Conservation (phyloP, 164 flowering plant species). For the Vitis amurensis region DNA sequence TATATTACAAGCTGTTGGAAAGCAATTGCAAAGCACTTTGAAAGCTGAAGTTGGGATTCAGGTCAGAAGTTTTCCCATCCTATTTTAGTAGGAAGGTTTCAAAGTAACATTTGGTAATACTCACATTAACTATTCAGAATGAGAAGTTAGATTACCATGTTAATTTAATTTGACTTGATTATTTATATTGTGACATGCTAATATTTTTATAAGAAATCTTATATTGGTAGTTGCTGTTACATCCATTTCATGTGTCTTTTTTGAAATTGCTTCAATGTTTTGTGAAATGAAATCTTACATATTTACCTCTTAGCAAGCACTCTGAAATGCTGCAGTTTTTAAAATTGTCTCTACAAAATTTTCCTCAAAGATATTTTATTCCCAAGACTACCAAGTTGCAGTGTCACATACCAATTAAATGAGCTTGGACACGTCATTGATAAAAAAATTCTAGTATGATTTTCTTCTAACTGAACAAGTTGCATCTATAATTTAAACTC, state of each 20-base stretch:
- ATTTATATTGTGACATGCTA: background rate
- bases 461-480: too few relatives aligned
- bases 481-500: too few relatives aligned
- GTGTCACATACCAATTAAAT: too few relatives aligned
- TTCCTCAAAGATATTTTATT: too few relatives aligned
- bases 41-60: conserved; percentile 70
- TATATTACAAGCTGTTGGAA: conserved; percentile 70
- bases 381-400: too few relatives aligned
- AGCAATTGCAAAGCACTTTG: conserved; percentile 54
- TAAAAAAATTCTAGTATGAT: too few relatives aligned
- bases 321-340: too few relatives aligned
- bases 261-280: background rate
- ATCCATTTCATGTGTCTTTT: background rate
- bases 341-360: too few relatives aligned
- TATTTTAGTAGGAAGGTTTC: conserved; percentile 1
- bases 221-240: background rate
- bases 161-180: background rate
- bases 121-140: background rate
- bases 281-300: background rate
- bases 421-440: too few relatives aligned
- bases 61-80: conserved; percentile 39
- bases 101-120: background rate
- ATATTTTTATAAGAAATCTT: too few relatives aligned
- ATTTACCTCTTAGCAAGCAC: too few relatives aligned
- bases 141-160: background rate